These are phyloP conservation scores for Heteromeles arbutifolia DNA, from an alignment of 306 rosid genomes.

Conservation along the genomic window DNA sequence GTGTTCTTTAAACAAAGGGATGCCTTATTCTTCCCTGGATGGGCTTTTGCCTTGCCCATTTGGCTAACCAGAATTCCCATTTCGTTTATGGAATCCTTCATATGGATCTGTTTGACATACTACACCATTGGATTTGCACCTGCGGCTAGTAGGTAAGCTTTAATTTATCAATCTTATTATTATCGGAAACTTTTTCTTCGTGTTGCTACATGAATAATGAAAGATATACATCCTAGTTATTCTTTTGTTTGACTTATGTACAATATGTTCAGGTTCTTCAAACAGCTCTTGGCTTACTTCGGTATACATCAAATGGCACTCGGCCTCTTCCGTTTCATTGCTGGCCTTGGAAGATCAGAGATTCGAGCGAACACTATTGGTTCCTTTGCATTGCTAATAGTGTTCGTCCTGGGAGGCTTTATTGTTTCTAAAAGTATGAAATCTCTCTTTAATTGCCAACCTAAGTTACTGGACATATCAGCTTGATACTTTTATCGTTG, in stretches of 20 bases:
- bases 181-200: neutral
- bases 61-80: constrained; percentile 23
- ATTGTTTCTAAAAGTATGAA: constrained; percentile 42
- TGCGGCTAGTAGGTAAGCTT: constrained; percentile 40
- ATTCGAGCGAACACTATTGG: constrained; percentile 53
- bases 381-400: constrained; percentile 36
- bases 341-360: constrained; percentile 55
- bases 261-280: constrained; percentile 44
- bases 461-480: neutral
- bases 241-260: neutral
- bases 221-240: neutral
- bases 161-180: neutral
- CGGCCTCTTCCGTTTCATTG: constrained; percentile 42
- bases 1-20: constrained; percentile 26
- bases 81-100: constrained; percentile 17
- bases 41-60: constrained; percentile 26
- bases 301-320: constrained; percentile 62
- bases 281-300: constrained; percentile 38
- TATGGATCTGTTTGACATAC: constrained; percentile 27
- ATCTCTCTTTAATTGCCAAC: neutral
- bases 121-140: constrained; percentile 58
- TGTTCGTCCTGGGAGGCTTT: constrained; percentile 60
- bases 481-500: neutral
- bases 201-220: neutral
- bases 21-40: constrained; percentile 21